Base-by-base conservation (phyloP, 441 rosid genomes). In the Brassica hybrid region DNA sequence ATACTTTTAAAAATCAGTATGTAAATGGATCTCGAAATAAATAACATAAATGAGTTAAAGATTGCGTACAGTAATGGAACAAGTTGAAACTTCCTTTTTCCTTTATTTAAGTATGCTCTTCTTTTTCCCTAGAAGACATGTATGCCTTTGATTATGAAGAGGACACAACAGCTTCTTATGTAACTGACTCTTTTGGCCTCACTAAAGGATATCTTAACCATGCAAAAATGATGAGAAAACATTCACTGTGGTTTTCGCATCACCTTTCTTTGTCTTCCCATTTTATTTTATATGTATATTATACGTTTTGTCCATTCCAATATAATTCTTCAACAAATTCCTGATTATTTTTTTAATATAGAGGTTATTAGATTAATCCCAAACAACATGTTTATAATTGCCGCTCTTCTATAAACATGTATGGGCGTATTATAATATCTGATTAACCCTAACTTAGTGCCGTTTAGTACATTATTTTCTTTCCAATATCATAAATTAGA, bases 101-200 rank as follows among this genome's bases (percentile, higher is more conserved):
- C 43, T 36, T 36, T 36, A 72, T 36, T 61, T 67, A 17, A 17
- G 59, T 70, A 0, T 27, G 71, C 65, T 71, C 12, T 57, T 71
- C 76, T 23, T 67, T 61, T 17, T 5, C 65, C 59, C 50, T 73
- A 73, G 14, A 78, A 72, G 57, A 48, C 77, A 78, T 72, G 81
- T 58, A 78, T 78, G 75, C 62, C 54, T 79, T 79, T 79, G 74
- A 38, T 79, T 58, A 61, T 73, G 78, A 79, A 67, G 70, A 68
- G 14, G 81, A 79, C 78, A 79, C 7, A 73, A 69, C 82, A 74
- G 60, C 82, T 63, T 69, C 78, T 67, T 78, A 38, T 50, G 73
- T 66, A 78, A 72, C 77, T 21, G 73, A 23, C 69, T 34, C 23
- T 48, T 78, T 78, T 72, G 72, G 59, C 21, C 59, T 16, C 59